Percentiles rank a stretch among this genome's conserved stretches.
phyloP scores from a whole-genome alignment of 2,329 filamentous ascomycete genomes.

The Pyricularia sp. region DNA sequence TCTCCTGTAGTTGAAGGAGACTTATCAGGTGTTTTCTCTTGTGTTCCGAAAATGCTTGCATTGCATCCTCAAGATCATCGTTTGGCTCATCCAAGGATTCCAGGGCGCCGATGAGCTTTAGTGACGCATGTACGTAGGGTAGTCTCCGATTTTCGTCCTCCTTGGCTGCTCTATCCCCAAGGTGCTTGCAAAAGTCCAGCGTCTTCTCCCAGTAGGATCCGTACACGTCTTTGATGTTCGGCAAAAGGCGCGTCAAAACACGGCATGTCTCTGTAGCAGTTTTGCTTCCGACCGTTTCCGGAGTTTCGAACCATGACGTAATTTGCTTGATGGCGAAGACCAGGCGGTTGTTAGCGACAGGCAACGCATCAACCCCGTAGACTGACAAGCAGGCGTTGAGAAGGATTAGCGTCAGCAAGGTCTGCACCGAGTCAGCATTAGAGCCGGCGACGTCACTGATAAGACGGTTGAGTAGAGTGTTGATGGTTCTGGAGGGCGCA shows the following conservation, averaged over 20 bases:
- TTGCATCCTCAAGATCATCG: slow-evolving; percentile 73
- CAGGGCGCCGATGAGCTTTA: slow-evolving; percentile 60
- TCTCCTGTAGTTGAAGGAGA: slow-evolving; percentile 47
- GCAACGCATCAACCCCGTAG: slow-evolving; percentile 42
- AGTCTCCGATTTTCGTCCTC: slow-evolving; percentile 37
- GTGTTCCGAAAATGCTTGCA: slow-evolving; percentile 48
- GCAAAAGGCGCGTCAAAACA: slow-evolving; percentile 53
- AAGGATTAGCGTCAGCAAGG: slow-evolving; percentile 39
- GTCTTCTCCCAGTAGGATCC: slow-evolving; percentile 75
- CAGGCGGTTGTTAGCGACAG: slow-evolving; percentile 57
- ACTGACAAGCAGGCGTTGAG: slow-evolving; percentile 42
- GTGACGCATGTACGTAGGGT: slow-evolving; percentile 59
- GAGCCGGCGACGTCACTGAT: slow-evolving; percentile 51
- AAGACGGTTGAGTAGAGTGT: slow-evolving; percentile 48
- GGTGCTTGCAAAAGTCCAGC: slow-evolving; percentile 45
- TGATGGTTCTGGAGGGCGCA: slow-evolving; percentile 35
- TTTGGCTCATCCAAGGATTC: slow-evolving; percentile 63
- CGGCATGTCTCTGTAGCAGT: slow-evolving; percentile 44
- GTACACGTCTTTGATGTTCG: slow-evolving; percentile 71
- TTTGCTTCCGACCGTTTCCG: slow-evolving; percentile 30
- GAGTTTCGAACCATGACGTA: slow-evolving; percentile 56
- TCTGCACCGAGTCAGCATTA: slow-evolving; percentile 28
- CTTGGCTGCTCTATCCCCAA: slow-evolving; percentile 42
- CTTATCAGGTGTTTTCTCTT: slow-evolving; percentile 51
- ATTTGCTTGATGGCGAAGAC: slow-evolving; percentile 79